Base-by-base conservation (phyloP, 257 asterid genomes). In the Solanum etuberosum region DNA sequence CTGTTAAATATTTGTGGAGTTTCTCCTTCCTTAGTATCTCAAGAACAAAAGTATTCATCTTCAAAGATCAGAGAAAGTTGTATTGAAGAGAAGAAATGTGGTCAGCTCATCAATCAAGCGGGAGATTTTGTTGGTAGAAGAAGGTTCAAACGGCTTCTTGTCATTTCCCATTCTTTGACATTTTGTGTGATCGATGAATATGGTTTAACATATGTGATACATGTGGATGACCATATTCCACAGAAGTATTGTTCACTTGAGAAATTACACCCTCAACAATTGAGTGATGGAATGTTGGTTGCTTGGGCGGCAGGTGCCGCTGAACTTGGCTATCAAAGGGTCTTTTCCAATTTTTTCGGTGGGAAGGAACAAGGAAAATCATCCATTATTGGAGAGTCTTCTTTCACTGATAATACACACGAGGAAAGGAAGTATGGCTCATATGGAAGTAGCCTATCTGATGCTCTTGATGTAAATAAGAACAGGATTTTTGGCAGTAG, bases 311-410 rank as follows among this genome's bases (percentile, higher is more conserved):
- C 91, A 83, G 97, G 96, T 86, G 93, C 94, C 81, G 92, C 95
- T 89, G 98, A 94, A 84, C 92, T 97, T 93, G 98, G 96, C 92
- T 92, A 92, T 89, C 98, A 88, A 89, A 92, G 95, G 90, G 91
- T 87, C 86, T 87, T 91, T 71, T 74, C 57, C 68, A 89, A 88
- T 74, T 80, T 85, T 82, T 88, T 93, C 42, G 86, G 57, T 11
- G 90, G 87, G 88, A 89, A 85, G 68, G 90, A 89, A 85, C 77
- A 51, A 37, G 67, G 81, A 63, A 88, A 84, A 61, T 84, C 88
- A 80, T 80, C 88, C 54, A 73, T 35, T 18, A 85, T 37, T 37
- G 85, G 90, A 86, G 90, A 73, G 88, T 59, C 57, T 32, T 87
- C 92, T 84, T 87, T 51, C 81, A 14, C 38, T 1, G 91, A 57